phyloP scores from a whole-genome alignment of 23 red algal species.

The Porphyridium purpureum region DNA sequence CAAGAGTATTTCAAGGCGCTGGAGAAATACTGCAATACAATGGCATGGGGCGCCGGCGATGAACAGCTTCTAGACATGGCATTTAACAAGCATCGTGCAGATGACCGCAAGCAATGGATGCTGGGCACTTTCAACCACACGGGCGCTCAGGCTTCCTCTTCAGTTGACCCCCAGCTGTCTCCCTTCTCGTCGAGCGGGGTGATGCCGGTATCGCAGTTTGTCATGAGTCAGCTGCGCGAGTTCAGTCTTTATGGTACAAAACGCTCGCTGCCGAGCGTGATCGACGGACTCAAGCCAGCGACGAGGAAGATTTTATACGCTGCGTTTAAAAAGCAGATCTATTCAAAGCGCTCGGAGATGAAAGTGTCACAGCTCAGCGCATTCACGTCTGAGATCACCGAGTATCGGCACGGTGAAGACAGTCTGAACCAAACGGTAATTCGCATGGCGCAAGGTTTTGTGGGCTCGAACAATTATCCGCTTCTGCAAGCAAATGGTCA shows the following conservation, averaged over 20 bases:
- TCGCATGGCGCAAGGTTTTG: slow-evolving; percentile 34
- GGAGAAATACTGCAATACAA: background rate
- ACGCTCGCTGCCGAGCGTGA: slow-evolving; percentile 21
- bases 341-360: slow-evolving; percentile 7
- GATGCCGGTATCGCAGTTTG: slow-evolving; percentile 5
- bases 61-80: slow-evolving; percentile 12
- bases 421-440: slow-evolving; percentile 21
- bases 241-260: slow-evolving; percentile 19
- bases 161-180: too few species aligned
- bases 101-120: slow-evolving; percentile 27
- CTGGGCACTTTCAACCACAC: too few species aligned
- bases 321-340: slow-evolving; percentile 13
- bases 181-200: background rate
- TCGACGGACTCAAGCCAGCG: slow-evolving; percentile 42
- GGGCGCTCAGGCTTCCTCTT: too few species aligned
- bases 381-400: slow-evolving; percentile 2
- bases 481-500: slow-evolving; percentile 26
- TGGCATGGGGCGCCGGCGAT: background rate
- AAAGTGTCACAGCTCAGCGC: slow-evolving; percentile 32
- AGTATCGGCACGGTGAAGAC: slow-evolving; percentile 19
- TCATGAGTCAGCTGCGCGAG: slow-evolving; percentile 24
- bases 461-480: slow-evolving; percentile 25
- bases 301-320: slow-evolving; percentile 33
- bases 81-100: slow-evolving; percentile 12
- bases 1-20: slow-evolving; percentile 17